Evolutionary conservation across 1,139 yeast species (phyloP).

Genomic region (Yamadazyma sp.): DNA sequence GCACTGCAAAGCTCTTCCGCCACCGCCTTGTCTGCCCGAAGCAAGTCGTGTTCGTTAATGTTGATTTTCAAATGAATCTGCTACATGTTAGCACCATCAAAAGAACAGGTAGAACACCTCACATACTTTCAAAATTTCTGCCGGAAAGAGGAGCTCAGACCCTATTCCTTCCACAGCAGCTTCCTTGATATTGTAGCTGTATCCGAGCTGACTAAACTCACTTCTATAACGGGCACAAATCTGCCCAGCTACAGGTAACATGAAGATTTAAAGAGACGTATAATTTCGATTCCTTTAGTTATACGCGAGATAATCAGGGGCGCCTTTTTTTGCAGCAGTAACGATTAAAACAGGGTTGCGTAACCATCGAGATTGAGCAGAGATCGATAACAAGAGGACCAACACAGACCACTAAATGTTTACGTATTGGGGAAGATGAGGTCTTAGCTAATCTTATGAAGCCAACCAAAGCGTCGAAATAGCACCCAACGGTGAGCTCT

Average conservation of each 20-base stretch:
- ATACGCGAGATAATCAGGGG: not conserved
- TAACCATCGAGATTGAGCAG: no score
- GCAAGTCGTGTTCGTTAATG: not conserved
- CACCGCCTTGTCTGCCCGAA: not conserved
- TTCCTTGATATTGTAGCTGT: not conserved
- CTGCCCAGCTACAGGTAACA: not conserved
- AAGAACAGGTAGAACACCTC: not conserved
- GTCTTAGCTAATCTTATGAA: no score
- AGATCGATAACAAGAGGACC: no score
- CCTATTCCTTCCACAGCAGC: not conserved
- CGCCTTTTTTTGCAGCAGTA: not conserved
- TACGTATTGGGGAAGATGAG: no score
- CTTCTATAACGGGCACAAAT: not conserved
- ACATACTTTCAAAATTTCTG: constrained; percentile 1
- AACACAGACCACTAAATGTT: no score
- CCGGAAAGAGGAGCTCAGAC: not conserved
- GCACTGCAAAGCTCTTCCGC: not conserved
- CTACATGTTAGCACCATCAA: not conserved
- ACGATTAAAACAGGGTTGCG: not conserved
- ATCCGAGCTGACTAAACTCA: not conserved
- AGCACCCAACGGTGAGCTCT: no score
- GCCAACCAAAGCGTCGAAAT: no score
- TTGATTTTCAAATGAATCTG: not conserved
- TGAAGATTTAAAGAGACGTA: not conserved
- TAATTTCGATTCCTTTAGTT: no score